Percentiles rank a stretch among this genome's conserved stretches.
phyloP scores from a whole-genome alignment of 2,329 filamentous ascomycete genomes.

The Orbilia oligospora region DNA sequence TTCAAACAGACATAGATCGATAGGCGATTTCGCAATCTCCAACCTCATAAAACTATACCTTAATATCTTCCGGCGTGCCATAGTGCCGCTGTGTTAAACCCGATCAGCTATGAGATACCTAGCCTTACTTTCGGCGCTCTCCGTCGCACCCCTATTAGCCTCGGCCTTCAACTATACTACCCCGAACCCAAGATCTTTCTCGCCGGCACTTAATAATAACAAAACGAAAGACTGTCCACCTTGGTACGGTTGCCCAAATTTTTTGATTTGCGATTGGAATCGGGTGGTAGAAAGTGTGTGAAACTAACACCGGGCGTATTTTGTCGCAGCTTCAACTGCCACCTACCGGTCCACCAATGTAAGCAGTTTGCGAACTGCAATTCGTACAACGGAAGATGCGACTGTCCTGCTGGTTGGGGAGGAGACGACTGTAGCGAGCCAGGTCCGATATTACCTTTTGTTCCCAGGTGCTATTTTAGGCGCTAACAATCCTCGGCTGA shows the following conservation, averaged over 20 bases:
- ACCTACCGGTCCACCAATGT: constrained; percentile 91
- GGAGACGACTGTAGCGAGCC: constrained; percentile 93
- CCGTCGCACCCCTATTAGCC: constrained; percentile 56
- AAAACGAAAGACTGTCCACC: constrained; percentile 84
- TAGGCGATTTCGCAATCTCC: constrained; percentile 5
- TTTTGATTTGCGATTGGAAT: not conserved
- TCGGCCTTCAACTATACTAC: constrained; percentile 72
- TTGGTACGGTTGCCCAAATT: constrained; percentile 71
- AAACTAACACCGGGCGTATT: constrained; percentile 62
- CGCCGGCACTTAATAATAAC: constrained; percentile 76
- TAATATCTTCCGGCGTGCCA: constrained; percentile 37
- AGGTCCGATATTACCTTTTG: constrained; percentile 68
- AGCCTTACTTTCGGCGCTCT: constrained; percentile 68
- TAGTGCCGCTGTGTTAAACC: constrained; percentile 65
- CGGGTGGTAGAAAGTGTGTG: not conserved
- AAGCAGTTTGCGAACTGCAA: constrained; percentile 92
- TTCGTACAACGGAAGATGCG: constrained; percentile 90
- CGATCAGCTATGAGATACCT: constrained; percentile 70
- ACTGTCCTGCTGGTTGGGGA: constrained; percentile 91
- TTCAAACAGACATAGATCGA: constrained; percentile 31
- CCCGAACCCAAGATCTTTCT: constrained; percentile 74
- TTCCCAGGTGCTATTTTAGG: not conserved
- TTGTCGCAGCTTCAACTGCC: constrained; percentile 89
- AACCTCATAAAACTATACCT: constrained; percentile 2
- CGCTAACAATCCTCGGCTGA: constrained; percentile 12